Conservation (phyloP, 768 basidiomycete species). For the Mycena venus region DNA sequence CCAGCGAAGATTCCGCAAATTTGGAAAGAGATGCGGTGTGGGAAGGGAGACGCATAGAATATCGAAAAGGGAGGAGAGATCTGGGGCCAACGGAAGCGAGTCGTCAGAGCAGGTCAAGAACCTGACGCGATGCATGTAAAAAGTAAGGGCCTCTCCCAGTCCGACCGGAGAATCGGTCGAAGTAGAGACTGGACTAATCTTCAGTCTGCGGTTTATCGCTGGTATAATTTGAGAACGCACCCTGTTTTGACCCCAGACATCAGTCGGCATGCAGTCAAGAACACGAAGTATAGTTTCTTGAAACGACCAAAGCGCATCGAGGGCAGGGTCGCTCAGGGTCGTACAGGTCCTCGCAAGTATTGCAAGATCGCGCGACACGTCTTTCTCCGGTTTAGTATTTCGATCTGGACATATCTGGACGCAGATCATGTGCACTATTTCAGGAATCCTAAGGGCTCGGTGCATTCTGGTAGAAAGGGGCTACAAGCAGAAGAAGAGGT, state of each 20-base stretch:
- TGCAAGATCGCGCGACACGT: background rate
- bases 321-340: background rate
- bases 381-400: background rate
- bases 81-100: background rate
- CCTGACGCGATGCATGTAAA: background rate
- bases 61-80: background rate
- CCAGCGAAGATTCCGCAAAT: background rate
- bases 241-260: background rate
- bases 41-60: background rate
- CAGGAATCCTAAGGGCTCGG: background rate
- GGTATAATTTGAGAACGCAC: background rate
- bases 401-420: background rate
- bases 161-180: background rate
- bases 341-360: background rate
- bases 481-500: no score
- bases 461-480: background rate
- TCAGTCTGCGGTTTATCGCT: background rate
- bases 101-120: background rate
- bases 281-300: background rate
- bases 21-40: background rate
- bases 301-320: background rate
- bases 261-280: background rate
- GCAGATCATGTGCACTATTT: background rate
- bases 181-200: no score
- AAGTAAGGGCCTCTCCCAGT: background rate